These are phyloP conservation scores for Talaromyces rugulosus DNA, from an alignment of 2,329 filamentous ascomycete genomes.

Conservation along the genomic window DNA sequence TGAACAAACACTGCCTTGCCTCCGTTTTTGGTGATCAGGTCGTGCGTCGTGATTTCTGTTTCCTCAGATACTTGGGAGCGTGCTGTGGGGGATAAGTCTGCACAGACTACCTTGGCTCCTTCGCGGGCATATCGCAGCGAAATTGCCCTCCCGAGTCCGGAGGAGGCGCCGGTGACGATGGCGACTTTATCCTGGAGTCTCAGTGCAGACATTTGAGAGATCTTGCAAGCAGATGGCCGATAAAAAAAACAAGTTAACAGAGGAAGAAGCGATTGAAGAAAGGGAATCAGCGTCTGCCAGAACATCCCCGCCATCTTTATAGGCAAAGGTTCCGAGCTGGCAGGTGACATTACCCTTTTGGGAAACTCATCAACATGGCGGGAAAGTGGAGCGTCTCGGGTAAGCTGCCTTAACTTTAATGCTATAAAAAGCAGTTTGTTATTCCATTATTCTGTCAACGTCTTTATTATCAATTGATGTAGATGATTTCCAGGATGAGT, in stretches of 20 bases:
- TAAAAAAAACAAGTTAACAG: too few species aligned
- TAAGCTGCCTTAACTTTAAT: neutral
- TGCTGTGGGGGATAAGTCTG: constrained; percentile 14
- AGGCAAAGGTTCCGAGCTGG: too few species aligned
- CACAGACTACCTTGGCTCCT: constrained; percentile 20
- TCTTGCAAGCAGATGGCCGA: too few species aligned
- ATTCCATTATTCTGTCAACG: neutral
- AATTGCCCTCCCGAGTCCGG: constrained; percentile 18
- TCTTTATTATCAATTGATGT: neutral
- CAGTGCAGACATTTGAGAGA: constrained; percentile 12
- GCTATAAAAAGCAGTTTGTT: neutral
- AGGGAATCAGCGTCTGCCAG: too few species aligned
- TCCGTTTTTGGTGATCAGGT: constrained; percentile 32
- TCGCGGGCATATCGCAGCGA: constrained; percentile 17
- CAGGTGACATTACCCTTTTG: neutral
- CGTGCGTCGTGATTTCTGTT: constrained; percentile 30
- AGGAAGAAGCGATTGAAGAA: too few species aligned
- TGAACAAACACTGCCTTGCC: constrained; percentile 41
- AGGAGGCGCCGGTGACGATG: constrained; percentile 19
- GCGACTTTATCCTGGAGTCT: constrained; percentile 10
- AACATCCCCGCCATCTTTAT: too few species aligned
- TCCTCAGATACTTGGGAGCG: constrained; percentile 15
- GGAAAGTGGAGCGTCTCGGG: neutral
- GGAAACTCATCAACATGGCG: neutral
- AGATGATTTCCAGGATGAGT: neutral